These are phyloP conservation scores for Taxawa tesnikishii DNA, from an alignment of 2,329 filamentous ascomycete genomes.

Conservation along the genomic window DNA sequence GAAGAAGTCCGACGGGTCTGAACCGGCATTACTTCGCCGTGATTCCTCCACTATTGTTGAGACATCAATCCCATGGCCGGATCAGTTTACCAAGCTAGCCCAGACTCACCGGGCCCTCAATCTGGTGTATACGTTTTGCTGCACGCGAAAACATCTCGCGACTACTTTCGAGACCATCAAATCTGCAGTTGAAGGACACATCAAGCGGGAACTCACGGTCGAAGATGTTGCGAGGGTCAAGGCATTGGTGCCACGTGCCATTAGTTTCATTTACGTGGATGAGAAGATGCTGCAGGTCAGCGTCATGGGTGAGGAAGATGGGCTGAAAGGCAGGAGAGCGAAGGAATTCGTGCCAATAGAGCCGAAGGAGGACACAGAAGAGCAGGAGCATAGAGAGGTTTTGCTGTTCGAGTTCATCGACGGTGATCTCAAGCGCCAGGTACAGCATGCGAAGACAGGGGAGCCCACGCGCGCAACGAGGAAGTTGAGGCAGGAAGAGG, in stretches of 20 bases:
- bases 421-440: slow-evolving; percentile 75
- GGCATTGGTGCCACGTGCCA: slow-evolving; percentile 60
- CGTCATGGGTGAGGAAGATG: slow-evolving; percentile 55
- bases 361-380: slow-evolving; percentile 21
- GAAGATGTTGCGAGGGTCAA: slow-evolving; percentile 77
- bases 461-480: slow-evolving; percentile 56
- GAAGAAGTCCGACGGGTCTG: slow-evolving; percentile 22
- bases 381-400: slow-evolving; percentile 44
- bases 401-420: slow-evolving; percentile 88
- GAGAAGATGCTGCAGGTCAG: slow-evolving; percentile 73
- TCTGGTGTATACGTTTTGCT: slow-evolving; percentile 89
- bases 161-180: slow-evolving; percentile 88
- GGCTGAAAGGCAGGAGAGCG: slow-evolving; percentile 46
- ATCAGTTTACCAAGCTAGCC: slow-evolving; percentile 57
- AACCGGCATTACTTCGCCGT: slow-evolving; percentile 21
- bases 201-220: slow-evolving; percentile 54
- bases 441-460: slow-evolving; percentile 58
- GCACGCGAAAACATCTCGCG: slow-evolving; percentile 78
- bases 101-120: slow-evolving; percentile 77
- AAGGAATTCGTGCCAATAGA: slow-evolving; percentile 32
- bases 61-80: slow-evolving; percentile 56
- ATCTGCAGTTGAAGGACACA: slow-evolving; percentile 72
- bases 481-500: slow-evolving; percentile 60
- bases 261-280: slow-evolving; percentile 79
- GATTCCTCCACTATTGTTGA: slow-evolving; percentile 39